Evolutionary conservation across 2,329 filamentous ascomycete species (phyloP).

Genomic region (Beauveria scarabaeidicola): DNA sequence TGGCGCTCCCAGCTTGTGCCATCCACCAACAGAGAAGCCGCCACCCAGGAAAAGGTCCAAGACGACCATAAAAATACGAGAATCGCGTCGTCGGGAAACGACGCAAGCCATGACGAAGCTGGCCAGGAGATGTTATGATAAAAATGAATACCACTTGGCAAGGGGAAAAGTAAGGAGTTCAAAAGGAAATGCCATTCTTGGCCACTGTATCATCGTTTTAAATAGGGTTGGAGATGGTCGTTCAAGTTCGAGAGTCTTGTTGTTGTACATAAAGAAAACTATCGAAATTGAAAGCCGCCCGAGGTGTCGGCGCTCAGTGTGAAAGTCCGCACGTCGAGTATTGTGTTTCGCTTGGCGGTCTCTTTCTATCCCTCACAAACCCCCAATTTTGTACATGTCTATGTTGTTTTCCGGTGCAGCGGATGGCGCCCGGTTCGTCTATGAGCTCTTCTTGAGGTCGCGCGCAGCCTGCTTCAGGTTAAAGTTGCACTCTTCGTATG

Average conservation of each 20-base stretch:
- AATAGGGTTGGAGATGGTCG: not conserved
- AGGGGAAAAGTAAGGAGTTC: not conserved
- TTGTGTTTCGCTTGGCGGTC: constrained; percentile 1
- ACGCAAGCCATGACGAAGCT: constrained; percentile 3
- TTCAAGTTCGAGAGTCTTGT: constrained; percentile 10
- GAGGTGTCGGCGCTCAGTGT: not conserved
- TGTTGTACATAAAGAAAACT: constrained; percentile 13
- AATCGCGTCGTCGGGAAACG: not conserved
- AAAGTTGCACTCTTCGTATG: constrained; percentile 97
- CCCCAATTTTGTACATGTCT: constrained; percentile 20
- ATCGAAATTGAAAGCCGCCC: constrained; percentile 4
- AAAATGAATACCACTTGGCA: constrained; percentile 3
- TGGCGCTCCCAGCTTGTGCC: not conserved
- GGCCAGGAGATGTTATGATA: constrained; percentile 1
- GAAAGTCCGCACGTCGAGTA: not conserved
- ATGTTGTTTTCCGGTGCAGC: constrained; percentile 9
- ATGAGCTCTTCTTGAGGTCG: constrained; percentile 45
- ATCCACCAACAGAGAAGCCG: not conserved
- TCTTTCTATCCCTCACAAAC: not conserved
- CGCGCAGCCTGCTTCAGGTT: constrained; percentile 55
- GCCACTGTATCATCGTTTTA: not conserved
- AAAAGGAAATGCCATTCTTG: not conserved
- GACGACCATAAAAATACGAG: not conserved
- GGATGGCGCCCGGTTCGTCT: constrained; percentile 14
- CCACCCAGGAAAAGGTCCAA: not conserved